phyloP scores from a whole-genome alignment of 495 filamentous ascomycete genomes.

The Chlorociboria aeruginascens region DNA sequence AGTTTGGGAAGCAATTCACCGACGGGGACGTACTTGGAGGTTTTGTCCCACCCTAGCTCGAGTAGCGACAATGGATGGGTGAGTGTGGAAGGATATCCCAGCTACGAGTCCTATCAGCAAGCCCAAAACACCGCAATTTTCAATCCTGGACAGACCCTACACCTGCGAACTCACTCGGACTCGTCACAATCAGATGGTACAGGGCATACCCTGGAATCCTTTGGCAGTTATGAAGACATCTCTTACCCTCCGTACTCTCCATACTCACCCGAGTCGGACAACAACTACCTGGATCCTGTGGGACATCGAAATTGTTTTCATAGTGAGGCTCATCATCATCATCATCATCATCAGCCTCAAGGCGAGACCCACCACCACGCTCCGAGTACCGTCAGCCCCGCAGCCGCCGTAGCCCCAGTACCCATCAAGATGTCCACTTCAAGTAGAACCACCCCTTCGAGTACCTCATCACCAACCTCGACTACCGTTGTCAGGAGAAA shows the following conservation, averaged over 20 bases:
- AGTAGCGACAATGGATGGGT: conserved; percentile 80
- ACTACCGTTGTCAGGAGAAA: conserved; percentile 39
- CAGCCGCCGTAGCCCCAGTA: conserved; percentile 53
- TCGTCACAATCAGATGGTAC: conserved; percentile 61
- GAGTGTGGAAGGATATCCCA: conserved; percentile 48
- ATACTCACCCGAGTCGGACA: conserved; percentile 55
- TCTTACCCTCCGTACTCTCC: conserved; percentile 61
- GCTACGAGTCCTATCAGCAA: conserved; percentile 35
- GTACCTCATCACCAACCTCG: conserved; percentile 30
- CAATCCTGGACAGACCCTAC: conserved; percentile 76
- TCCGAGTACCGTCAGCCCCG: conserved; percentile 38
- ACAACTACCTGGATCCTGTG: conserved; percentile 36
- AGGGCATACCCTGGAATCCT: conserved; percentile 40
- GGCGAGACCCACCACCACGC: conserved; percentile 24
- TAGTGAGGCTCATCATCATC: conserved; percentile 34
- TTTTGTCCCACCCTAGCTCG: conserved; percentile 63
- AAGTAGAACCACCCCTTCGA: conserved; percentile 39
- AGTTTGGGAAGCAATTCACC: conserved; percentile 68
- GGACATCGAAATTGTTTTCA: conserved; percentile 40
- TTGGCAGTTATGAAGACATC: conserved; percentile 75
- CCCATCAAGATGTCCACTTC: conserved; percentile 59
- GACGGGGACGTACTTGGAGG: conserved; percentile 70
- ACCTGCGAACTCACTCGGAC: conserved; percentile 73
- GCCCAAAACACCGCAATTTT: conserved; percentile 56
- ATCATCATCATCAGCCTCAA: conserved; percentile 18